Conservation (phyloP, 2,329 filamentous ascomycete genomes). For the Trichocomaceae sp. region DNA sequence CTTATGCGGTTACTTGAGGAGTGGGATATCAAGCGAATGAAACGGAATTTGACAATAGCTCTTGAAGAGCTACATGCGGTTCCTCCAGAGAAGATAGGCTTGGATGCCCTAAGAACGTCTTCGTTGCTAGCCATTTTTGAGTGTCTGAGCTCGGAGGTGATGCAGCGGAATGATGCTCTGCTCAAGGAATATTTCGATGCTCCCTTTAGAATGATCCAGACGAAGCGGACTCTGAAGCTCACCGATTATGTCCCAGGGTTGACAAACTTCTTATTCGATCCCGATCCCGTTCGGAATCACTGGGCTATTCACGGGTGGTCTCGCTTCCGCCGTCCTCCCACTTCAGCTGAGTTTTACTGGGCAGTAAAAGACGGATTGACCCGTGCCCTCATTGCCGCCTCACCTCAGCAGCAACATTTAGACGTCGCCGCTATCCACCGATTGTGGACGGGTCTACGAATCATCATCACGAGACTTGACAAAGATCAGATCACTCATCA, state of each 20-base stretch:
- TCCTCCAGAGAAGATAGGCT: slow-evolving; percentile 46
- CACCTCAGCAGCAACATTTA: slow-evolving; percentile 43
- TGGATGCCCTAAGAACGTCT: slow-evolving; percentile 47
- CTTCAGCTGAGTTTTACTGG: slow-evolving; percentile 75
- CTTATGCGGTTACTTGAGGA: slow-evolving; percentile 54
- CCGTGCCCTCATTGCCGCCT: slow-evolving; percentile 58
- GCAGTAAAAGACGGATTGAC: slow-evolving; percentile 69
- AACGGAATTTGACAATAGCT: slow-evolving; percentile 53
- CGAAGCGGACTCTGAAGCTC: slow-evolving; percentile 70
- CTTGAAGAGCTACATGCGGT: slow-evolving; percentile 47
- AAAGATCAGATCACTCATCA: slow-evolving; percentile 69
- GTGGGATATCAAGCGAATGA: slow-evolving; percentile 57
- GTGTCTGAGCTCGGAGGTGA: slow-evolving; percentile 73
- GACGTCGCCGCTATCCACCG: slow-evolving; percentile 53
- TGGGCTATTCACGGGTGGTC: slow-evolving; percentile 67
- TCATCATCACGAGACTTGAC: slow-evolving; percentile 67
- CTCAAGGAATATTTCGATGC: slow-evolving; percentile 63
- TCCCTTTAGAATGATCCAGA: slow-evolving; percentile 74
- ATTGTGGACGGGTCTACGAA: slow-evolving; percentile 72
- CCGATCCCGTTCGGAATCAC: slow-evolving; percentile 54
- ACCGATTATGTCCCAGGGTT: slow-evolving; percentile 72
- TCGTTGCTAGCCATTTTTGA: slow-evolving; percentile 81
- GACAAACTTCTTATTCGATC: slow-evolving; percentile 75
- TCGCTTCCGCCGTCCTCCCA: slow-evolving; percentile 58
- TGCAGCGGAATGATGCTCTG: slow-evolving; percentile 54